Evolutionary conservation across 768 basidiomycete genomes (phyloP), one percentile per base, ranked within the genome.

Genomic region (Leucocoprinus leucothites): DNA sequence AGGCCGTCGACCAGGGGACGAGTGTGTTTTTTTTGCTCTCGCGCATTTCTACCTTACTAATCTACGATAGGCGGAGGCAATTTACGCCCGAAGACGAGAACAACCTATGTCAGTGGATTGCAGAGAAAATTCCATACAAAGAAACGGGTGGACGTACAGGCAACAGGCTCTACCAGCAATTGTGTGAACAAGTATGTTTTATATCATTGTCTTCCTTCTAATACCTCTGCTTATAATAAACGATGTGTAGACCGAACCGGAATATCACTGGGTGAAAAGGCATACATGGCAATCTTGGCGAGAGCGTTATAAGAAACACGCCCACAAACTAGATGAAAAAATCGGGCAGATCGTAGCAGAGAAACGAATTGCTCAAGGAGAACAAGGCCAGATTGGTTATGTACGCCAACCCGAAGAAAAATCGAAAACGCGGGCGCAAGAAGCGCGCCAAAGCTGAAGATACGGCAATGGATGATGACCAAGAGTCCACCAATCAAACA

Each of bases 231-330:
- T 48, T 9, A 47, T n/a, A 14, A 13, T 13, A 34, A 4, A 11
- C 19, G 2, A 14, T 13, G n/a, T 22, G 11, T 31, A 91, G 89
- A 74, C 73, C 46, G 86, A 90, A 58, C 85, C 88, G 1, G 87
- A 89, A 58, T 91, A 82, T 62, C 74, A 79, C 0, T 92, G 90
- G 90, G 91, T 91, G 18, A 77, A 74, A 22, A 84, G 89, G 14
- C 90, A 93, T 65, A 91, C 89, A 1, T 93, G 90, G 90, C 89
- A 91, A 60, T 93, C 90, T 14, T 93, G 90, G 90, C 81, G 91
- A 24, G 90, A 93, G 64, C 78, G 91, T 25, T 93, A 93, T 73
- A 91, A 92, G 74, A 92, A 92, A 69, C 87, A 93, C 57, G 73
- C 87, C 0, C 64, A 71, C 6, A 82, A 89, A 9, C 76, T 92